Evolutionary conservation across 441 rosid species (phyloP).

Genomic region (Gossypium lobatum): DNA sequence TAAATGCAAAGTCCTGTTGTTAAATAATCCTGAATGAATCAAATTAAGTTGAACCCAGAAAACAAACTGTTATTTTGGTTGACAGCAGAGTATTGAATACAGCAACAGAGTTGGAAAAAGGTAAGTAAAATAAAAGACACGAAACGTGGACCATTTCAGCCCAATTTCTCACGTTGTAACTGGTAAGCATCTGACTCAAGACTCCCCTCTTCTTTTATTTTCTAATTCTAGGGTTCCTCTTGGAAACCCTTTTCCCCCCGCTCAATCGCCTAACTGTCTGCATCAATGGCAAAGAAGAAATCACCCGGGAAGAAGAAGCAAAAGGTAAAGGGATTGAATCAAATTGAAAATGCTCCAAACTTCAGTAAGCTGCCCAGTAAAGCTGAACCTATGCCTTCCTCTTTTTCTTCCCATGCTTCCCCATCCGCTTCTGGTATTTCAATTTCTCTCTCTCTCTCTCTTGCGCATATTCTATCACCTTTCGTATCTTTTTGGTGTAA

Average conservation of each 20-base stretch:
- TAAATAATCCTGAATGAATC: not conserved
- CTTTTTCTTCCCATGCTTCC: constrained; percentile 12
- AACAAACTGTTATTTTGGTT: not conserved
- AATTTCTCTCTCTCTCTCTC: not conserved
- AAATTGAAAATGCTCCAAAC: not conserved
- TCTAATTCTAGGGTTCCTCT: constrained; percentile 5
- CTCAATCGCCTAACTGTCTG: not conserved
- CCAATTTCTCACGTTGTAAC: not conserved
- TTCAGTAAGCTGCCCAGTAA: not conserved
- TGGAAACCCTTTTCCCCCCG: not conserved
- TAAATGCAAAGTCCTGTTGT: no score
- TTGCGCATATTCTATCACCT: not conserved
- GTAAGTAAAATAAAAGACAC: not conserved
- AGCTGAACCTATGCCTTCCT: not conserved
- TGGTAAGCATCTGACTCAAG: not conserved
- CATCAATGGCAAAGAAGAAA: constrained; percentile 7
- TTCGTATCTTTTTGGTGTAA: not conserved
- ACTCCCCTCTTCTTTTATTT: not conserved
- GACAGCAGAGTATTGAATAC: not conserved
- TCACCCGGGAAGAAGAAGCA: not conserved
- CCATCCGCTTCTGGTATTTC: constrained; percentile 6
- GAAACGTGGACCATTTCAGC: constrained; percentile 5
- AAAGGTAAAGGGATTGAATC: constrained; percentile 10
- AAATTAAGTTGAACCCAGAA: not conserved
- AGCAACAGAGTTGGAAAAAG: not conserved